Evolutionary conservation across 1,139 yeast species (phyloP), one percentile per base, ranked within the genome.

Genomic region (Suhomyces bokatorum): DNA sequence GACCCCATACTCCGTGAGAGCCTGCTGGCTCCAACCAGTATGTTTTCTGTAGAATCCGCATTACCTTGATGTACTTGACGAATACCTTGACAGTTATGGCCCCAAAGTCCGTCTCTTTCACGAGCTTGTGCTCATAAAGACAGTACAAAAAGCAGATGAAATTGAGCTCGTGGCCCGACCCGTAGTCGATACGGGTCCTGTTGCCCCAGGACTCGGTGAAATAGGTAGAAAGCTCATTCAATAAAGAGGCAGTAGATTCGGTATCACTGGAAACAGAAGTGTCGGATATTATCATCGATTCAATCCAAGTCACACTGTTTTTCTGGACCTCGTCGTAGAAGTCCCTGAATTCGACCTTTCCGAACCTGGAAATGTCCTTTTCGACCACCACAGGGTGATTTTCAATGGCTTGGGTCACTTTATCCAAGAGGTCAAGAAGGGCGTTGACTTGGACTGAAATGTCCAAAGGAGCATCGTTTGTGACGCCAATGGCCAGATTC

Each of bases 161-260:
- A 60, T 90, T 91, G 48, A 93, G 73, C 62, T 93, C 99, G 63
- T 93, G 99, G 20, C 99, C 99, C 4, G 97, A 87, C 0, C 99
- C 99, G 62, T 90, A 93, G 64, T 93, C 99, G 26, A 93, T 88
- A 59, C 99, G 75, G 2, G 80, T 78, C 45, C 88, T 71, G 59
- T 89, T 83, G 0, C 99, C 99, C 83, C 91, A 91, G 0, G 95
- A 77, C 53, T 86, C 90, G 5, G 58, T 56, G 31, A 88, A 71
- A 59, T 88, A 88, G 1, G 70, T 62, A 0, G 71, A 52, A 9
- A 83, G 51, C 53, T 83, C 87, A 2, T 53, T 52, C 4, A 59
- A 53, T 12, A 22, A 10, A 12, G 29, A 20, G 28, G 15, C 8
- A 28, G 27, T 20, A 32, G 20, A 20, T 8, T 20, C 8, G 9